Percentiles rank a stretch among this genome's conserved stretches.
phyloP scores from a whole-genome alignment of 306 rosid species.

The Acacia crassicarpa region DNA sequence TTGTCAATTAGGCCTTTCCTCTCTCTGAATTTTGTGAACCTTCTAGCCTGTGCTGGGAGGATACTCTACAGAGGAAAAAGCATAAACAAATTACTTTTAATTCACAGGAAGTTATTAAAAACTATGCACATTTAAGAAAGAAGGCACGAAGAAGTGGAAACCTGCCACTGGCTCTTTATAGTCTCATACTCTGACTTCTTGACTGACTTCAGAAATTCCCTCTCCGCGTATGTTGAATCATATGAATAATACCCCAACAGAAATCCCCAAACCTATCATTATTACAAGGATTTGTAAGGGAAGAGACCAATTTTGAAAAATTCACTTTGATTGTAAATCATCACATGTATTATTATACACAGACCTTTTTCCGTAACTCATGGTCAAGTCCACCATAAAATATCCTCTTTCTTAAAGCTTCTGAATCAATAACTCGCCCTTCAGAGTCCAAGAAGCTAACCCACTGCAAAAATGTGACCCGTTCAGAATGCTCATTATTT shows the following conservation, averaged over 20 bases:
- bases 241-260: slow-evolving; percentile 81
- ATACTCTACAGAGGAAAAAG: slow-evolving; percentile 65
- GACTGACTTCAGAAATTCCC: slow-evolving; percentile 67
- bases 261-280: slow-evolving; percentile 79
- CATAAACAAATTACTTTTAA: slow-evolving; percentile 7
- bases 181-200: slow-evolving; percentile 79
- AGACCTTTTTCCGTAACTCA: slow-evolving; percentile 73
- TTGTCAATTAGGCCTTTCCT: slow-evolving; percentile 96
- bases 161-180: slow-evolving; percentile 98
- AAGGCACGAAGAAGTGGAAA: slow-evolving; percentile 38
- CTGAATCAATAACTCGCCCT: slow-evolving; percentile 76
- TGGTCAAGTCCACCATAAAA: slow-evolving; percentile 98
- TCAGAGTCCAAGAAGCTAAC: slow-evolving; percentile 79
- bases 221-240: slow-evolving; percentile 95
- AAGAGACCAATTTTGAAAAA: slow-evolving; percentile 30
- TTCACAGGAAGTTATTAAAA: slow-evolving; percentile 1
- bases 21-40: slow-evolving; percentile 96
- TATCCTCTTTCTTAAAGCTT: slow-evolving; percentile 81
- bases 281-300: slow-evolving; percentile 30
- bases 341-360: slow-evolving; percentile 25
- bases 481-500: slow-evolving; percentile 7
- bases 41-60: slow-evolving; percentile 77
- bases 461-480: slow-evolving; percentile 64
- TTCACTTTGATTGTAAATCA: slow-evolving; percentile 19
- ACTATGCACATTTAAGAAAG: not conserved